Percentiles rank a stretch among this genome's conserved stretches.
phyloP scores from a whole-genome alignment of 2,329 filamentous ascomycete species.

The Venturia oleaginea region DNA sequence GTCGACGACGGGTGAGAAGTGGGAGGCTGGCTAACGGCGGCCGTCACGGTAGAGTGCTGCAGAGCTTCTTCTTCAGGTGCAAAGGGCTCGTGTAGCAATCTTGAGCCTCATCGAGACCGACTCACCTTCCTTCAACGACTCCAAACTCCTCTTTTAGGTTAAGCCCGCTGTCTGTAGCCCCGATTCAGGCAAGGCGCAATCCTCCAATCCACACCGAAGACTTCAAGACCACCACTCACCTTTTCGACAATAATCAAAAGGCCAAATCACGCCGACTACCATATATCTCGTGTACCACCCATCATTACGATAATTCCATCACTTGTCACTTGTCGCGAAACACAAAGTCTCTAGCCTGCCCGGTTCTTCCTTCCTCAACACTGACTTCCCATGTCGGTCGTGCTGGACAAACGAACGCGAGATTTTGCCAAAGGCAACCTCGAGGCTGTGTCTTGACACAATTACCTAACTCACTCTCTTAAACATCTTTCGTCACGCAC shows the following conservation, averaged over 20 bases:
- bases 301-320: not conserved
- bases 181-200: not conserved
- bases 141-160: not conserved
- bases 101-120: not conserved
- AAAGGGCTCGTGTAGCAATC: not conserved
- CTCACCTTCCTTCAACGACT: not conserved
- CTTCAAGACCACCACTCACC: not conserved
- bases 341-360: not conserved
- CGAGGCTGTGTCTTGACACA: conserved; percentile 1
- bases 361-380: not conserved
- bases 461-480: no score
- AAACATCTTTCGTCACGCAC: no score
- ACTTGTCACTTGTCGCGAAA: not conserved
- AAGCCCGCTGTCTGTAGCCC: not conserved
- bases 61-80: not conserved
- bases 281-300: not conserved
- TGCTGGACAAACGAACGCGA: not conserved
- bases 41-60: not conserved
- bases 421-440: conserved; percentile 5
- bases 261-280: not conserved
- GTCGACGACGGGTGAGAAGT: not conserved
- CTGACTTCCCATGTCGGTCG: not conserved
- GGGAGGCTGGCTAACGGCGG: not conserved
- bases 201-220: not conserved
- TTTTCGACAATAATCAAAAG: not conserved